These are phyloP conservation scores for Cladorrhinum sp. DNA, from an alignment of 2,329 filamentous ascomycete species.

Conservation along the genomic window DNA sequence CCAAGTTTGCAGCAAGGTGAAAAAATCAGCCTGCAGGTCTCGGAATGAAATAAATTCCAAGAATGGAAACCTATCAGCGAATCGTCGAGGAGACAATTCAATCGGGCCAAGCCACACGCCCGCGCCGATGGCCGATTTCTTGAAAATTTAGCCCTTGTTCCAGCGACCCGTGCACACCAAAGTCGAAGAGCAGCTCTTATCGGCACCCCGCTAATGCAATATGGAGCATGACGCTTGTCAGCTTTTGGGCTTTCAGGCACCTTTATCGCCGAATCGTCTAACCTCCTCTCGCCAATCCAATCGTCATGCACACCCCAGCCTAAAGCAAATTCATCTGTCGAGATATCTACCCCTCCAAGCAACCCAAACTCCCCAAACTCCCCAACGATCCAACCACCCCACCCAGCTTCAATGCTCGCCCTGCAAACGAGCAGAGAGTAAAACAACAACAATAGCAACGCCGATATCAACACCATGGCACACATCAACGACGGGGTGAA, in stretches of 20 bases:
- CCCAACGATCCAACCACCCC: background rate
- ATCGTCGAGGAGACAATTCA: background rate
- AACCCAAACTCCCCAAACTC: background rate
- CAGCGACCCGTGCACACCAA: background rate
- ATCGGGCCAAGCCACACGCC: background rate
- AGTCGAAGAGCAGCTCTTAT: slow-evolving; percentile 8
- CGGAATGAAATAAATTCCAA: background rate
- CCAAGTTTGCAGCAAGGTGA: too few relatives aligned
- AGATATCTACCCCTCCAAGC: background rate
- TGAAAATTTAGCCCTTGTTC: background rate
- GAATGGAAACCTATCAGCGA: background rate
- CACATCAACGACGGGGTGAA: slow-evolving; percentile 51
- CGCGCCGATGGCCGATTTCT: background rate
- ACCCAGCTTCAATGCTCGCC: background rate
- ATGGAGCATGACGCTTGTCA: background rate
- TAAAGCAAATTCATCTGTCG: slow-evolving; percentile 19
- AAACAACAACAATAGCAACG: background rate
- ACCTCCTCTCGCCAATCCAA: slow-evolving; percentile 6
- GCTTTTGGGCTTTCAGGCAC: background rate
- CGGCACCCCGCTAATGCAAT: slow-evolving; percentile 22
- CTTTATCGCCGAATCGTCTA: background rate
- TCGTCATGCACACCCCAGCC: slow-evolving; percentile 10
- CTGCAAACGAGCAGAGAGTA: background rate
- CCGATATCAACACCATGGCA: slow-evolving; percentile 39
- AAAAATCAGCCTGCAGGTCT: background rate